A percentile compares a stretch with the other conserved stretches of the same genome.
Evolutionary conservation across 345 rosid species (phyloP).

Genomic region (Eucalyptus cladocalyx): DNA sequence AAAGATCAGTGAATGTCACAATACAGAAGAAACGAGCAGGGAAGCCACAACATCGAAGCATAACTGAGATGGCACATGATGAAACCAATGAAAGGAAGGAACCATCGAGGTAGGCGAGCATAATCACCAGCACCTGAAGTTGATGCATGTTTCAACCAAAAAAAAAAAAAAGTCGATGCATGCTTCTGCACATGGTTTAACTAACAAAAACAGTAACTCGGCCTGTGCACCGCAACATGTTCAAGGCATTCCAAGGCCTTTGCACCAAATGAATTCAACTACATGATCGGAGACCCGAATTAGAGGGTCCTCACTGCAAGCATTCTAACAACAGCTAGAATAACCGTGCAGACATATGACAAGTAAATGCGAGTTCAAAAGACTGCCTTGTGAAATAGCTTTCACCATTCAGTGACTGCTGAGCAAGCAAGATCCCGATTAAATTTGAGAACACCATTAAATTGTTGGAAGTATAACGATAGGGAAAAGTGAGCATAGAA

Average conservation of each 20-base stretch:
- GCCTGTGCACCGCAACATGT: background rate
- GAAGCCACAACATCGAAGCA: background rate
- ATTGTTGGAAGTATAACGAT: background rate
- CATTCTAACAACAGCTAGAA: background rate
- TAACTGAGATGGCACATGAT: background rate
- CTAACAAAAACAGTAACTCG: background rate
- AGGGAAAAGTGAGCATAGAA: background rate
- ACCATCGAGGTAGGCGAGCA: background rate
- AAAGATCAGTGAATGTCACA: background rate
- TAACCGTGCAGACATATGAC: background rate
- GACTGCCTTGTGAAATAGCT: background rate
- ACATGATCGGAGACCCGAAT: background rate
- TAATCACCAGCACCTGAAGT: background rate
- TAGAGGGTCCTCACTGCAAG: background rate
- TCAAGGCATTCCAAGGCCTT: background rate
- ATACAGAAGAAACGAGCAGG: background rate
- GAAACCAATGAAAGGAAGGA: background rate
- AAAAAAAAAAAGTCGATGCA: background rate
- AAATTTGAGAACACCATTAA: background rate
- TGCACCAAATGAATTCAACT: background rate
- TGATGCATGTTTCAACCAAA: background rate
- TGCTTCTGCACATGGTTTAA: background rate
- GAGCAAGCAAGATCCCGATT: background rate
- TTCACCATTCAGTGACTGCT: background rate
- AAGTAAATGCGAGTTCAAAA: background rate